Conservation (phyloP, 2,329 filamentous ascomycete species). For the Colletotrichum limetticola region DNA sequence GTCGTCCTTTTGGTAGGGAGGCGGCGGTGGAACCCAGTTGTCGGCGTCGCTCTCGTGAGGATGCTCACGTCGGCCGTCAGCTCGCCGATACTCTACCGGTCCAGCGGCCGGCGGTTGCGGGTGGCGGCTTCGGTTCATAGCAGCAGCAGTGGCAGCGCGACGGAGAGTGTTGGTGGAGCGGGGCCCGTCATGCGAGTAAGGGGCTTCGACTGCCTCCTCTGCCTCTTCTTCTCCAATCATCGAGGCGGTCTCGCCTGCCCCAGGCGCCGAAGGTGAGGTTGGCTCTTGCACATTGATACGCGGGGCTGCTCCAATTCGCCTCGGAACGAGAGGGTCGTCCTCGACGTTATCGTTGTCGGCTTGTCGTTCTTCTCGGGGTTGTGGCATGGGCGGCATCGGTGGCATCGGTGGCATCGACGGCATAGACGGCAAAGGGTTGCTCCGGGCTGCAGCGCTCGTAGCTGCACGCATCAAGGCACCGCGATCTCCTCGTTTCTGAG, state of each 20-base stretch:
- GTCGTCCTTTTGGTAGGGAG: slow-evolving; percentile 78
- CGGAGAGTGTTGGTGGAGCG: slow-evolving; percentile 77
- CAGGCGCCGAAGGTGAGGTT: slow-evolving; percentile 33
- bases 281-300: slow-evolving; percentile 36
- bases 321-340: slow-evolving; percentile 65
- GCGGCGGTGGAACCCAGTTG: slow-evolving; percentile 88
- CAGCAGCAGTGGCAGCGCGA: slow-evolving; percentile 80
- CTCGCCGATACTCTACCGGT: slow-evolving; percentile 71
- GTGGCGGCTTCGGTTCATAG: slow-evolving; percentile 75
- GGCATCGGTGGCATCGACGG: slow-evolving; percentile 45
- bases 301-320: slow-evolving; percentile 54
- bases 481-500: slow-evolving; percentile 65
- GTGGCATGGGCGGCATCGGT: slow-evolving; percentile 36
- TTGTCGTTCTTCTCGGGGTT: slow-evolving; percentile 39
- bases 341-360: slow-evolving; percentile 42
- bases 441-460: slow-evolving; percentile 49
- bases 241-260: slow-evolving; percentile 57
- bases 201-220: slow-evolving; percentile 71
- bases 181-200: slow-evolving; percentile 78
- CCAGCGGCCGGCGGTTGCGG: slow-evolving; percentile 65
- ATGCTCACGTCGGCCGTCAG: slow-evolving; percentile 76
- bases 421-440: slow-evolving; percentile 39
- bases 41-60: slow-evolving; percentile 90
- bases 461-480: slow-evolving; percentile 60
- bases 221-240: slow-evolving; percentile 65